These are phyloP conservation scores for Vanilla planifolia DNA, from an alignment of 106 monocot species.

Conservation along the genomic window DNA sequence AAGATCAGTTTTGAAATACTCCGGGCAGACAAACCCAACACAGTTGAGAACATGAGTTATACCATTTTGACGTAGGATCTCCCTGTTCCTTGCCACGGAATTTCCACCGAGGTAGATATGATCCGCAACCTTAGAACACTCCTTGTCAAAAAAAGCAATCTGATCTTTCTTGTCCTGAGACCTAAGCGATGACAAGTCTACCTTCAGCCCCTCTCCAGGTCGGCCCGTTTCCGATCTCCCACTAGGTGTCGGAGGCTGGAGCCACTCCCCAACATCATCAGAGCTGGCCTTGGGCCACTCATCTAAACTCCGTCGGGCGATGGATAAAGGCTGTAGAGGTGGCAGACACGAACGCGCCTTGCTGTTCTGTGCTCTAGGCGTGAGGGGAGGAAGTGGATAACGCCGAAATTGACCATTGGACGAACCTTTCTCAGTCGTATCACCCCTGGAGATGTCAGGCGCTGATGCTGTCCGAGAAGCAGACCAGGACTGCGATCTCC, in stretches of 20 bases:
- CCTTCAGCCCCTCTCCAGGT: constrained; percentile 31
- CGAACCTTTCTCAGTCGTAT: constrained; percentile 6
- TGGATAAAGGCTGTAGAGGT: constrained; percentile 85
- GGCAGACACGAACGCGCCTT: constrained; percentile 72
- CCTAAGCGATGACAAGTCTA: constrained; percentile 38
- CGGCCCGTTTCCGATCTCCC: constrained; percentile 9
- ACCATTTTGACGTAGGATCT: constrained; percentile 72
- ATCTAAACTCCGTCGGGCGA: constrained; percentile 63
- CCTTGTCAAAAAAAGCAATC: constrained; percentile 85
- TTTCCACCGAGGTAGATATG: constrained; percentile 93
- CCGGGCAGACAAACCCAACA: constrained; percentile 84
- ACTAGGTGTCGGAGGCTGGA: constrained; percentile 54
- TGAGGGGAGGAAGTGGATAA: constrained; percentile 54
- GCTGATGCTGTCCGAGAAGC: constrained; percentile 32
- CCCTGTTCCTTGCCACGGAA: constrained; percentile 72
- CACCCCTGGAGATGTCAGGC: constrained; percentile 1
- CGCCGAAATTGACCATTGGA: constrained; percentile 19
- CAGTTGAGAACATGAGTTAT: constrained; percentile 96
- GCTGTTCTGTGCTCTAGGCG: constrained; percentile 47
- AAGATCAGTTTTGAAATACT: constrained; percentile 89
- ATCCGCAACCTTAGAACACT: constrained; percentile 96
- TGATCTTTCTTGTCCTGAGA: constrained; percentile 38
- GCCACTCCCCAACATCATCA: constrained; percentile 87
- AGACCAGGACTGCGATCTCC: constrained; percentile 91
- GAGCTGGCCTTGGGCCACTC: constrained; percentile 87